These are phyloP conservation scores for Boletellus deceptivus DNA, from an alignment of 1,284 basidiomycete species.

Conservation along the genomic window DNA sequence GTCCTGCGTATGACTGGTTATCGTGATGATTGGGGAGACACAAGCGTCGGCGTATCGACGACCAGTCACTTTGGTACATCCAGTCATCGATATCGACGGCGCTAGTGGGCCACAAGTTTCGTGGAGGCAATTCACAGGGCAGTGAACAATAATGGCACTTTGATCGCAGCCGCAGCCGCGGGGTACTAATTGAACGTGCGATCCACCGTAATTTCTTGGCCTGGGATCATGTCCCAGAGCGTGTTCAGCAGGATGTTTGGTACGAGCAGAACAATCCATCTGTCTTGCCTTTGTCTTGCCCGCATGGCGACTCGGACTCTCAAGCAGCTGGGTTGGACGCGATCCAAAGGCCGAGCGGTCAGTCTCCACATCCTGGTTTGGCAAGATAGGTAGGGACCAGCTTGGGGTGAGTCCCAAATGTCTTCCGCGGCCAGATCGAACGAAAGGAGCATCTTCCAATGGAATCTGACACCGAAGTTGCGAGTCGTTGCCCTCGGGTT, in stretches of 20 bases:
- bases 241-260: conserved; percentile 3
- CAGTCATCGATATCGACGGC: background rate
- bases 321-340: background rate
- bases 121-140: conserved; percentile 24
- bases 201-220: conserved; percentile 12
- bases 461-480: background rate
- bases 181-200: conserved; percentile 28
- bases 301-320: background rate
- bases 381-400: conserved; percentile 22
- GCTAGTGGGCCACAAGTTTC: conserved; percentile 9
- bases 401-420: conserved; percentile 17
- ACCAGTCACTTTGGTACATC: background rate
- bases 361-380: conserved; percentile 3
- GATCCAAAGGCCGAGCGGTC: background rate
- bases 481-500: background rate
- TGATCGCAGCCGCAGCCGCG: conserved; percentile 7
- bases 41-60: conserved; percentile 25
- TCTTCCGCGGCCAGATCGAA: conserved; percentile 26
- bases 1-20: background rate
- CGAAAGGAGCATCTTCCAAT: conserved; percentile 12
- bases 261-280: background rate
- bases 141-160: conserved; percentile 22
- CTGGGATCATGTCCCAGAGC: background rate
- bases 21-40: conserved; percentile 27
- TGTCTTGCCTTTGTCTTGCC: conserved; percentile 5